These are phyloP conservation scores for Monilinia fructigena DNA, from an alignment of 2,329 filamentous ascomycete species.

Conservation along the genomic window DNA sequence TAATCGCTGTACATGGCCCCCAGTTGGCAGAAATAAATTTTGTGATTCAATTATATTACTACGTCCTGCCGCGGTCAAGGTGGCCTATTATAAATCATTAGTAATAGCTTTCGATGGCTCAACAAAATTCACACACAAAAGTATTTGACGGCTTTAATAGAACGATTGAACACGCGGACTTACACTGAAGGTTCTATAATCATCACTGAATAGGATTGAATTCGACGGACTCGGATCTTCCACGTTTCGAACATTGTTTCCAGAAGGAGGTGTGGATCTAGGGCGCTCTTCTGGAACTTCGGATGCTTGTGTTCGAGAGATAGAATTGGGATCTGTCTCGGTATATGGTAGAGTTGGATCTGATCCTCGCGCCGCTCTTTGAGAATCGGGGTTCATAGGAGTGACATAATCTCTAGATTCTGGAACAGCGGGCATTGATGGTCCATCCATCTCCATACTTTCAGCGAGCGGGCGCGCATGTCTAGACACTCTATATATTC, in stretches of 20 bases:
- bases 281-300: neutral
- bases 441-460: conserved; percentile 30
- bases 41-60: neutral
- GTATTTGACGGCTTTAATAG: neutral
- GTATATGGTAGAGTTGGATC: conserved; percentile 33
- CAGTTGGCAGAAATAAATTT: neutral
- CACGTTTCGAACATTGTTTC: neutral
- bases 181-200: neutral
- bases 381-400: conserved; percentile 22
- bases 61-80: neutral
- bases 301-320: conserved; percentile 20
- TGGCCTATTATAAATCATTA: neutral
- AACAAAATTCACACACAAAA: neutral
- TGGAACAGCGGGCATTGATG: conserved; percentile 37
- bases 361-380: conserved; percentile 31
- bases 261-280: no score
- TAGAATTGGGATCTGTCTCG: conserved; percentile 29
- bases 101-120: neutral
- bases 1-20: no score
- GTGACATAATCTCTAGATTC: conserved; percentile 31
- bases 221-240: neutral
- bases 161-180: neutral
- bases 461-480: conserved; percentile 21
- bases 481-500: no score
- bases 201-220: neutral